A percentile compares a stretch with the other conserved stretches of the same genome.
phyloP scores from a whole-genome alignment of 2,329 filamentous ascomycete species.

The Ploettnerulaceae sp. region DNA sequence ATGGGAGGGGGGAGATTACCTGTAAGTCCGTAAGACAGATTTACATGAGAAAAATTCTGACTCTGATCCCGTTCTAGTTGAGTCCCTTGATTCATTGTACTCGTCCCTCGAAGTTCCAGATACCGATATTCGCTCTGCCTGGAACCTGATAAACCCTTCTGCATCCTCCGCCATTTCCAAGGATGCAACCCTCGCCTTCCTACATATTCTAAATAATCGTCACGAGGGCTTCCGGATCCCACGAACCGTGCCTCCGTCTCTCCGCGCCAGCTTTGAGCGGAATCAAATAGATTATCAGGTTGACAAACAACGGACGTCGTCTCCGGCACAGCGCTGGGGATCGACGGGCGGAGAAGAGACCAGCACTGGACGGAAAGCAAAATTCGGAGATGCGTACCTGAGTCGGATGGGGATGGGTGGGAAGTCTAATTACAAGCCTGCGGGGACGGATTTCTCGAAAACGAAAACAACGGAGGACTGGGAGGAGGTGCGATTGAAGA shows the following conservation, averaged over 20 bases:
- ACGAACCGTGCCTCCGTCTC: constrained; percentile 82
- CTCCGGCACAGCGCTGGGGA: constrained; percentile 70
- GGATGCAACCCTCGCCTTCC: constrained; percentile 87
- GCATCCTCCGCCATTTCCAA: constrained; percentile 81
- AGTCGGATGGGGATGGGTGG: constrained; percentile 75
- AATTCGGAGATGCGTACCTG: constrained; percentile 96
- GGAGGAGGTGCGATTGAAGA: constrained; percentile 94
- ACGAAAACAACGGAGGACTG: constrained; percentile 87
- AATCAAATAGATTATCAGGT: constrained; percentile 96
- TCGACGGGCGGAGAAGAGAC: constrained; percentile 75
- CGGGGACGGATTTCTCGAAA: constrained; percentile 84
- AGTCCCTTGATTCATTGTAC: constrained; percentile 77
- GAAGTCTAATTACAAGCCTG: constrained; percentile 71
- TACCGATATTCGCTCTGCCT: constrained; percentile 82
- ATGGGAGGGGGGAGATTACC: constrained; percentile 76
- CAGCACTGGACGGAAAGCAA: constrained; percentile 82
- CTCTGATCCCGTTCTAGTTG: constrained; percentile 48
- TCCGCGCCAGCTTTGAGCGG: constrained; percentile 87
- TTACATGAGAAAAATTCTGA: background rate
- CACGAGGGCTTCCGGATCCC: constrained; percentile 95
- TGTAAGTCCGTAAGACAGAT: constrained; percentile 50
- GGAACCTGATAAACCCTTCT: constrained; percentile 96
- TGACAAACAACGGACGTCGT: constrained; percentile 63
- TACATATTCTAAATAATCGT: constrained; percentile 93
- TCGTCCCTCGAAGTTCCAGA: constrained; percentile 69